Base-by-base conservation (phyloP, 345 rosid species). In the Gossypioides kirkii region DNA sequence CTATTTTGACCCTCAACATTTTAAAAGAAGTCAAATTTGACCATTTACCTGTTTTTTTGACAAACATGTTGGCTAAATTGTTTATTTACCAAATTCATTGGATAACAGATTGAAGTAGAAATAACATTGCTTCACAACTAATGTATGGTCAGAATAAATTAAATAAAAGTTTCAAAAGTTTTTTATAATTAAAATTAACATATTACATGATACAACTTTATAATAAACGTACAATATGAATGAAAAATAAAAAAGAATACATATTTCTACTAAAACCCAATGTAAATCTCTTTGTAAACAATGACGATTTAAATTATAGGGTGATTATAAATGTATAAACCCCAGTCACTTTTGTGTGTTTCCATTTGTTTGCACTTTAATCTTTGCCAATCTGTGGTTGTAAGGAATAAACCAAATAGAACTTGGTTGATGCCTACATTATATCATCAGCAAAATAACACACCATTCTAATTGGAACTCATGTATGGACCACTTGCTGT, bases 401-500 rank as follows among this genome's bases (percentile, higher is more conserved):
- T 47, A 9, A 38, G 47, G 47, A 23, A 62, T 38, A 38, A 36
- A 1, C 61, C 77, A 62, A 67, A 13, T 11, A 55, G 26, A 43
- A 71, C 26, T 28, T 73, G 26, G 68, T n/a, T 38, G 4, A n/a
- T 22, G 52, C 69, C 32, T 6, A 43, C 9, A 42, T 7, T 2
- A 42, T 5, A 42, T 43, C 69, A 43, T 20, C 50, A 42, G 43
- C 22, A 42, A 14, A 65, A 2, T 58, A 41, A 25, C 17, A 2
- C 2, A 58, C 61, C 36, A 12, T 63, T 79, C 76, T 43, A 75
- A 60, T 74, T 77, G 0, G 78, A 46, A 66, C 70, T 79, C 72
- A 42, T 56, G 69, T 54, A 70, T 74, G 67, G 67, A 58, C 68
- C 67, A 70, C 58, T 82, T 67, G 54, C 68, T 22, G 70, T 61